Evolutionary conservation across 495 filamentous ascomycete species (phyloP), one percentile per base, ranked within the genome.

Genomic region (Pseudevernia furfuracea): DNA sequence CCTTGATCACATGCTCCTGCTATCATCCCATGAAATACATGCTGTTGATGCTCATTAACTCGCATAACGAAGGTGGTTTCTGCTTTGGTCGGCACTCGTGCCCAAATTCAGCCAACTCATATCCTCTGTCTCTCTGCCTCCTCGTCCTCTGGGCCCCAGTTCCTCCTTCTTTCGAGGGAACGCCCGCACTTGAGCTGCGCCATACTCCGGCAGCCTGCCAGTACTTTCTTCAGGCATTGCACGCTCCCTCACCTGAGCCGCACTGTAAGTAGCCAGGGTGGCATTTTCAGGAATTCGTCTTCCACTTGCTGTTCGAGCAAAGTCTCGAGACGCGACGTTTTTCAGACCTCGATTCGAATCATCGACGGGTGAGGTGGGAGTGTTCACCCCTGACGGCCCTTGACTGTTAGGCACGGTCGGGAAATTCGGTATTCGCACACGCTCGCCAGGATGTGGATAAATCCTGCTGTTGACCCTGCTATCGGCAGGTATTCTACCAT

Each of bases 61-160:
- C 36, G 55, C 43, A 59, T 37, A 64, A 64, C 55, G 62, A 60
- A 59, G 43, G 43, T 59, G 56, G 11, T 52, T 59, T 21, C 53
- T 59, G 32, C 56, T 59, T 10, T 58, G 62, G 25, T 68, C 67
- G 9, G 49, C 63, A 49, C 67, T 68, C 25, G 62, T 68, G 21
- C 70, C 70, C 32, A 91, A 74, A 71, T 90, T 90, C 46, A 91
- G 74, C 88, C 88, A 91, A 75, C 87, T 89, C 84, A 91, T 88
- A 72, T 91, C 88, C 32, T 72, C 71, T 10, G 66, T 69, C 30
- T 71, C 60, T 23, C 56, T 62, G 12, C 66, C 61, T 37, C 65
- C 58, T 60, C 66, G 52, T 36, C 63, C 70, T 68, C 70, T 59
- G 17, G 63, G 53, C 21, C 60, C 65, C 28, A 61, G 25, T 34